These are phyloP conservation scores for Neobulgaria alba DNA, from an alignment of 2,329 filamentous ascomycete species.

Conservation along the genomic window DNA sequence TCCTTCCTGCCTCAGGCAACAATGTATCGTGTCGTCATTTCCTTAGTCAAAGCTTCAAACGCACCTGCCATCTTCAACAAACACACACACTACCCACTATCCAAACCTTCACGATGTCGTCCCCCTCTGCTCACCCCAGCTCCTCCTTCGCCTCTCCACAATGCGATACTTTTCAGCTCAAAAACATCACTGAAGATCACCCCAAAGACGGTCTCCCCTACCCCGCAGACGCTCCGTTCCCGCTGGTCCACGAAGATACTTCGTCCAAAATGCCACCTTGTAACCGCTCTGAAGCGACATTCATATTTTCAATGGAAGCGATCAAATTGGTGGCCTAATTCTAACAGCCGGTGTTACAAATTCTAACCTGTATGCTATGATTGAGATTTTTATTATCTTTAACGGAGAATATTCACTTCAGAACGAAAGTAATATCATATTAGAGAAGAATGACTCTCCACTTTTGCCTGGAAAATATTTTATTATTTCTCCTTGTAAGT, in stretches of 20 bases:
- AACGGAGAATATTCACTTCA: not conserved
- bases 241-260: not conserved
- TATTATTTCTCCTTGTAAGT: conserved; percentile 9
- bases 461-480: conserved; percentile 12
- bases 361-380: conserved; percentile 28
- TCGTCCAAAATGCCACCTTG: not conserved
- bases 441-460: conserved; percentile 9
- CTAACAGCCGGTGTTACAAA: conserved; percentile 34
- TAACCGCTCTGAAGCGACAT: not conserved
- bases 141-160: conserved; percentile 2
- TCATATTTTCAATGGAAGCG: not conserved
- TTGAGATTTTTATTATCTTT: not conserved
- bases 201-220: conserved; percentile 1
- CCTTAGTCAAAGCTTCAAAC: conserved; percentile 1
- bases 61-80: conserved; percentile 3
- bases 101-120: conserved; percentile 6
- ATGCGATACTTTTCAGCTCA: conserved; percentile 1
- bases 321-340: conserved; percentile 40
- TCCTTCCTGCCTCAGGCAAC: not conserved
- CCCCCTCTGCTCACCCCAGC: conserved; percentile 7
- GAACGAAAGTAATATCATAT: conserved; percentile 8
- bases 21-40: not conserved
- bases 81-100: conserved; percentile 3
- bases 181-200: conserved; percentile 4
- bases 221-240: not conserved